Evolutionary conservation across 768 basidiomycete genomes (phyloP).

Genomic region (Mycena polygramma): DNA sequence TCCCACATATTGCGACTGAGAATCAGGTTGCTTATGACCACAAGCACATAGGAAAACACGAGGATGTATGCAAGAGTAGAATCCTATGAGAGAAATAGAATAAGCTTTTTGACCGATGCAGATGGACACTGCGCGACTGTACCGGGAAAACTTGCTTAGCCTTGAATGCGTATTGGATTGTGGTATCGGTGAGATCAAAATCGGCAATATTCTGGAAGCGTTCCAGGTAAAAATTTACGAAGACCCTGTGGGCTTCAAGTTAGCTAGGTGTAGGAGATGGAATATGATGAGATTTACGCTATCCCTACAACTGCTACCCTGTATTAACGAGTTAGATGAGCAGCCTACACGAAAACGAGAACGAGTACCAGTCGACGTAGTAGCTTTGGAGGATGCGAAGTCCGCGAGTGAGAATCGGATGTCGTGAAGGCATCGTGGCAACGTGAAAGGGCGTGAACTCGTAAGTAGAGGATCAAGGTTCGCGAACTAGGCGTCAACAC

Average conservation of each 20-base stretch:
- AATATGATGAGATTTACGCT: slow-evolving; percentile 9
- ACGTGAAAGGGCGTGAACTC: slow-evolving; percentile 21
- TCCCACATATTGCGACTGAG: slow-evolving; percentile 42
- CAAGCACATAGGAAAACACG: slow-evolving; percentile 32
- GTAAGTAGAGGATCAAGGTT: not conserved
- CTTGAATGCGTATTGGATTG: slow-evolving; percentile 38
- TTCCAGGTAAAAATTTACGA: slow-evolving; percentile 42
- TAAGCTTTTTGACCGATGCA: not conserved
- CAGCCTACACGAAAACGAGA: slow-evolving; percentile 6
- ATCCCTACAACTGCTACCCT: not conserved
- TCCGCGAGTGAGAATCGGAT: slow-evolving; percentile 18
- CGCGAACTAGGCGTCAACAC: not conserved
- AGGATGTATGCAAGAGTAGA: slow-evolving; percentile 33
- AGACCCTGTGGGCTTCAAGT: slow-evolving; percentile 22
- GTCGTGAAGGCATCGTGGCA: slow-evolving; percentile 25
- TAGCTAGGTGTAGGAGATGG: not conserved
- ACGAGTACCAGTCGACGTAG: slow-evolving; percentile 36
- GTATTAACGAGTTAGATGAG: slow-evolving; percentile 1
- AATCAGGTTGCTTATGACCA: slow-evolving; percentile 39
- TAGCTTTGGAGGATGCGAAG: slow-evolving; percentile 37
- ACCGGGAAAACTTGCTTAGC: slow-evolving; percentile 37
- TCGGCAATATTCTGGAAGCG: slow-evolving; percentile 41
- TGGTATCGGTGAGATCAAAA: slow-evolving; percentile 41
- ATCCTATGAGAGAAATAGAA: slow-evolving; percentile 14
- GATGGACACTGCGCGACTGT: not conserved